A percentile compares a stretch with the other conserved stretches of the same genome.
These are phyloP conservation scores for Paracamarosporium sp. DNA, from an alignment of 2,329 filamentous ascomycete genomes.

Conservation along the genomic window DNA sequence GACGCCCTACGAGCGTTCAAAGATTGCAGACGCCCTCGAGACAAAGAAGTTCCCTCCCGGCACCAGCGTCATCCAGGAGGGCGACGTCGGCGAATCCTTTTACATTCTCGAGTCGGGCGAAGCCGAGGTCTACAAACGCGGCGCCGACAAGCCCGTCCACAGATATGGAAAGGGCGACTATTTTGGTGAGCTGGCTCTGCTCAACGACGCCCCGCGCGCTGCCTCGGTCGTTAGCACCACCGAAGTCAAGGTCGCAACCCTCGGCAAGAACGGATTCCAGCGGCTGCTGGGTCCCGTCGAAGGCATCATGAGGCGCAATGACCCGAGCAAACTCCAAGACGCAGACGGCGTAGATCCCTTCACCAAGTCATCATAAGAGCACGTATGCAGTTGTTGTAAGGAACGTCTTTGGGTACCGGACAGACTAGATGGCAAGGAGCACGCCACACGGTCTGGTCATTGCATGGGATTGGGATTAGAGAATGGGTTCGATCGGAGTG, in stretches of 20 bases:
- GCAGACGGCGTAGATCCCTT: slow-evolving; percentile 70
- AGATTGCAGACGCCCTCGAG: slow-evolving; percentile 96
- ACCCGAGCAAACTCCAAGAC: slow-evolving; percentile 55
- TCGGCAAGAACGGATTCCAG: slow-evolving; percentile 95
- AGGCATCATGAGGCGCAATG: slow-evolving; percentile 86
- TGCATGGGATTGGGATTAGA: background rate
- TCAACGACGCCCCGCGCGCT: slow-evolving; percentile 92
- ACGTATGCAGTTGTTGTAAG: background rate
- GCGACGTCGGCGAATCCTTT: slow-evolving; percentile 89
- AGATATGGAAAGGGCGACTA: slow-evolving; percentile 91
- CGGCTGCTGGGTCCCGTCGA: slow-evolving; percentile 90
- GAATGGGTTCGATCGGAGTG: slow-evolving; percentile 2
- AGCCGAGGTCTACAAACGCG: slow-evolving; percentile 85
- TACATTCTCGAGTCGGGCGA: slow-evolving; percentile 88
- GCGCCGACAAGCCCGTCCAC: slow-evolving; percentile 72
- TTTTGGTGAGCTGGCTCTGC: slow-evolving; percentile 91
- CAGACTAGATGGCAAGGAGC: background rate
- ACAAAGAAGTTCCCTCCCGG: slow-evolving; percentile 83
- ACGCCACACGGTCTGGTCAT: background rate
- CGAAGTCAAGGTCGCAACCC: slow-evolving; percentile 89
- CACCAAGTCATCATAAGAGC: slow-evolving; percentile 30
- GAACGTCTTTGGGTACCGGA: background rate
- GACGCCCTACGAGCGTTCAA: slow-evolving; percentile 91
- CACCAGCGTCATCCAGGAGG: slow-evolving; percentile 86
- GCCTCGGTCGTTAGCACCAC: slow-evolving; percentile 84